Percentiles rank a stretch among this genome's conserved stretches.
Conservation (phyloP, 2,329 filamentous ascomycete species). For the Epichloe uncinata region DNA sequence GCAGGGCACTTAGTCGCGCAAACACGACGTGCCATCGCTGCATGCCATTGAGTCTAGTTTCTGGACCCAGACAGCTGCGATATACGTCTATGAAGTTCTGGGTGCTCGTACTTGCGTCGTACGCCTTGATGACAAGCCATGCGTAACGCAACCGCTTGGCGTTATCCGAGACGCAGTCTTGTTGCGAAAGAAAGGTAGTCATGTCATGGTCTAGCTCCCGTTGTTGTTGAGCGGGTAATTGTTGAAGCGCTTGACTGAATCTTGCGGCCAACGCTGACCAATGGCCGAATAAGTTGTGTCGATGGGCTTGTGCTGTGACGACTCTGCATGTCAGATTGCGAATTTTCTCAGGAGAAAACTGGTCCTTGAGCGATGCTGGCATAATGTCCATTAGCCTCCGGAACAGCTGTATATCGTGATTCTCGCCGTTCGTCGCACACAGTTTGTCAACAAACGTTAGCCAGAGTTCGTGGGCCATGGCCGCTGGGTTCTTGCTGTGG, state of each 20-base stretch:
- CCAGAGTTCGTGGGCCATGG: constrained; percentile 9
- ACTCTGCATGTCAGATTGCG: constrained; percentile 6
- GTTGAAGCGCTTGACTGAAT: constrained; percentile 8
- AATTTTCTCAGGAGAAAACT: constrained; percentile 7
- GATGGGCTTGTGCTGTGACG: constrained; percentile 10
- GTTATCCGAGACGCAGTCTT: constrained; percentile 4
- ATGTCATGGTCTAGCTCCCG: constrained; percentile 6
- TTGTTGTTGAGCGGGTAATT: constrained; percentile 5
- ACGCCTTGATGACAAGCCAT: constrained; percentile 12
- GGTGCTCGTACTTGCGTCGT: constrained; percentile 6
- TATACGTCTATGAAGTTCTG: constrained; percentile 8
- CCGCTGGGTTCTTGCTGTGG: constrained; percentile 1
- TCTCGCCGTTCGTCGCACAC: constrained; percentile 4
- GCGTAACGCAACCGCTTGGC: constrained; percentile 8
- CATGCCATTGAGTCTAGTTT: constrained; percentile 3
- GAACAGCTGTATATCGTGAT: constrained; percentile 11
- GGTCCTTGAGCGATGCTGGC: constrained; percentile 7
- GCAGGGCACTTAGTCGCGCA: constrained; percentile 7
- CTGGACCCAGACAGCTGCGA: neutral
- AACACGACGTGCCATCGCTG: constrained; percentile 13
- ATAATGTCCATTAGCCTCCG: constrained; percentile 8
- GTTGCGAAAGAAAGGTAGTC: constrained; percentile 5
- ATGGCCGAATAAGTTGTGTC: constrained; percentile 6
- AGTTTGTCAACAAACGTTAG: constrained; percentile 6
- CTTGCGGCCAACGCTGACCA: constrained; percentile 10